Conservation (phyloP, 768 basidiomycete genomes). For the Steccherinum ochraceum region DNA sequence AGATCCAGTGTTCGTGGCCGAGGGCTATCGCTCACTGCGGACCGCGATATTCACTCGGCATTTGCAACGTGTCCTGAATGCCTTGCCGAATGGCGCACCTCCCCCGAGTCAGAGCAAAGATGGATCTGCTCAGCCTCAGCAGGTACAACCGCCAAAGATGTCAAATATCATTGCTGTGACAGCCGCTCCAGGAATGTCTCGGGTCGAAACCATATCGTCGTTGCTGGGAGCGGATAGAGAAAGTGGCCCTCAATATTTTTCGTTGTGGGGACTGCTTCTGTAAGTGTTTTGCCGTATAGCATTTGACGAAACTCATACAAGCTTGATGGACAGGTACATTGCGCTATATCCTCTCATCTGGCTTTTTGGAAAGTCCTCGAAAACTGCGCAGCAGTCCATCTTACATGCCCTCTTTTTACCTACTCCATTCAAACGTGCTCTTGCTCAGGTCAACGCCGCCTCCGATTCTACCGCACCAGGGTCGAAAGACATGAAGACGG, state of each 20-base stretch:
- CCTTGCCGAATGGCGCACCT: slow-evolving; percentile 60
- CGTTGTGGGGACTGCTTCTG: slow-evolving; percentile 42
- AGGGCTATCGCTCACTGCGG: slow-evolving; percentile 62
- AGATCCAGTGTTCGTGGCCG: slow-evolving; percentile 41
- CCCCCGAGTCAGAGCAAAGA: slow-evolving; percentile 29
- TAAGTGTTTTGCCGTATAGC: slow-evolving; percentile 30
- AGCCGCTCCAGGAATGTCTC: slow-evolving; percentile 73
- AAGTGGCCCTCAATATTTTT: slow-evolving; percentile 26
- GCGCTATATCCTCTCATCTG: slow-evolving; percentile 60
- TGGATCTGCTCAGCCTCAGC: background rate
- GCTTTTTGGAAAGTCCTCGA: slow-evolving; percentile 64
- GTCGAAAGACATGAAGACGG: slow-evolving; percentile 9
- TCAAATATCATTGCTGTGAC: slow-evolving; percentile 72
- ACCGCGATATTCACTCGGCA: slow-evolving; percentile 64
- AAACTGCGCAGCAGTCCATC: slow-evolving; percentile 63
- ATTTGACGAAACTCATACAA: background rate
- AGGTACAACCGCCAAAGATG: slow-evolving; percentile 30
- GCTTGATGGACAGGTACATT: slow-evolving; percentile 45
- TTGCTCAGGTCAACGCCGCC: slow-evolving; percentile 26
- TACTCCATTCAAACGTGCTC: slow-evolving; percentile 58
- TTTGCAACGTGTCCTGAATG: slow-evolving; percentile 79
- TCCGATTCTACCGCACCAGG: slow-evolving; percentile 10
- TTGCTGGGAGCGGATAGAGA: slow-evolving; percentile 45
- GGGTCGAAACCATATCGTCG: slow-evolving; percentile 60
- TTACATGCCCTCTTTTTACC: slow-evolving; percentile 79